Conservation (phyloP, 306 rosid genomes). For the Castanea mollissima region DNA sequence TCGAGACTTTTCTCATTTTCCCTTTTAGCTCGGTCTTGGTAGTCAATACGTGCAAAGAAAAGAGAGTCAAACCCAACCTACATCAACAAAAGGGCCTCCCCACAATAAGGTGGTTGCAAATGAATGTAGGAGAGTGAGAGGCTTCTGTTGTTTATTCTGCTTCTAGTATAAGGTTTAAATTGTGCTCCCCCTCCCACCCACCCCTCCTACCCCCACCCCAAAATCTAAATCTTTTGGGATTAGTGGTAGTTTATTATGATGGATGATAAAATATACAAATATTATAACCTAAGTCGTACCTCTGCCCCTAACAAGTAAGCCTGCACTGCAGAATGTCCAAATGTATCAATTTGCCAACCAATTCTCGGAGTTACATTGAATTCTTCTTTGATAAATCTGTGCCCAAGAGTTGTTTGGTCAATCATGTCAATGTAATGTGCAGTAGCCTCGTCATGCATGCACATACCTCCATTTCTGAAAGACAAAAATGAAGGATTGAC, state of each 20-base stretch:
- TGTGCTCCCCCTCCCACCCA: neutral
- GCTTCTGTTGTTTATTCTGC: neutral
- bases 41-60: constrained; percentile 76
- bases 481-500: constrained; percentile 45
- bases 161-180: neutral
- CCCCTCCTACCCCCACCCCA: no score
- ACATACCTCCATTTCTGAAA: constrained; percentile 88
- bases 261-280: no score
- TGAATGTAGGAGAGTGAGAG: neutral
- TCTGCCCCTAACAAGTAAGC: constrained; percentile 77
- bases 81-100: constrained; percentile 6
- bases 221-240: no score
- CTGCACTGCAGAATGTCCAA: constrained; percentile 90
- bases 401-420: constrained; percentile 91
- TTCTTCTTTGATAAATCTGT: constrained; percentile 55
- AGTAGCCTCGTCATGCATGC: constrained; percentile 92
- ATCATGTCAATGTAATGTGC: constrained; percentile 86
- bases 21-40: constrained; percentile 77
- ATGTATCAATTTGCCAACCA: constrained; percentile 95
- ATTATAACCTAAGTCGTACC: constrained; percentile 31
- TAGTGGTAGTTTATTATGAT: no score
- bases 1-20: constrained; percentile 68
- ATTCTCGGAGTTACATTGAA: constrained; percentile 68
- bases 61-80: constrained; percentile 78
- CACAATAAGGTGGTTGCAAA: neutral